A percentile compares a stretch with the other conserved stretches of the same genome.
phyloP scores from a whole-genome alignment of 306 rosid species.

The Hylodesmum podocarpum region DNA sequence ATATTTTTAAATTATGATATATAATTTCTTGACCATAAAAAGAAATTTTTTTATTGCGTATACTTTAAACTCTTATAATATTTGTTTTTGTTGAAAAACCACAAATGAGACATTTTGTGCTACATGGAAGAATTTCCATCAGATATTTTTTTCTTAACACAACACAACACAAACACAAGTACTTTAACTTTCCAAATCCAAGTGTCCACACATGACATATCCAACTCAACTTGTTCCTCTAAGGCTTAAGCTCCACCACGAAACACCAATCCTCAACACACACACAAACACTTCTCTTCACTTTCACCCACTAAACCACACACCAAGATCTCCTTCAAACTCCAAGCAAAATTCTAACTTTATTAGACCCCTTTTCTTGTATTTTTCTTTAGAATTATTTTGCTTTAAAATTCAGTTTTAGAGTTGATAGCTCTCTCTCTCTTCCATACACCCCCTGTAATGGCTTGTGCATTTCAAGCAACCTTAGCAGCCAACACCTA shows the following conservation, averaged over 20 bases:
- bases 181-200: neutral
- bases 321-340: neutral
- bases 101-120: no score
- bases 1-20: no score
- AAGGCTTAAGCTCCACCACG: conserved; percentile 35
- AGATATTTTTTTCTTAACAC: conserved; percentile 1
- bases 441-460: neutral
- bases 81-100: no score
- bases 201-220: conserved; percentile 27
- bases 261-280: conserved; percentile 30
- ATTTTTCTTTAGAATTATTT: neutral
- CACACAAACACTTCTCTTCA: neutral
- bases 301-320: neutral
- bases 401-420: neutral
- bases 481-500: conserved; percentile 63
- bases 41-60: no score
- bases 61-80: no score
- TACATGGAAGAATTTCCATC: neutral
- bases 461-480: conserved; percentile 76
- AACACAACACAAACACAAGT: no score
- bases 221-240: conserved; percentile 27
- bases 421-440: no score
- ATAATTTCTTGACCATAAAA: no score
- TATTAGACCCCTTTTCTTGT: neutral
- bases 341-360: conserved; percentile 1